phyloP scores from a whole-genome alignment of 1,139 yeast species.

The Pichia sp. region DNA sequence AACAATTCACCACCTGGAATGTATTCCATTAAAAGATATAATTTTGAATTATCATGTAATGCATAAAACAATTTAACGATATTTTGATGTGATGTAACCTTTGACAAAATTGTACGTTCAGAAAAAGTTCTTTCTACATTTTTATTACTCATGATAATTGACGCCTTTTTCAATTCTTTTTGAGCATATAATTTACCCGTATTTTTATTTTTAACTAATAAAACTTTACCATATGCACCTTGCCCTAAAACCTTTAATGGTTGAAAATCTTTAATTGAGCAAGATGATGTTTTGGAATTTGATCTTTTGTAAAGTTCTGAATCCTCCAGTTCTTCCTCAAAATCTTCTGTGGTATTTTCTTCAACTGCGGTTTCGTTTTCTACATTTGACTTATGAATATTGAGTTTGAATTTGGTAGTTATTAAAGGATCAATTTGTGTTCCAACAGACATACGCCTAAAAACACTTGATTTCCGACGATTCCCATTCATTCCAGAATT shows the following conservation, averaged over 20 bases:
- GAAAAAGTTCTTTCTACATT: conserved; percentile 59
- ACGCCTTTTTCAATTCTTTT: conserved; percentile 81
- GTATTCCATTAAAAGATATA: conserved; percentile 76
- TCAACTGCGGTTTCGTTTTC: conserved; percentile 13
- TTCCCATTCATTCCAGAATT: background rate
- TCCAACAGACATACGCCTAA: conserved; percentile 25
- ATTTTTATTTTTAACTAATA: conserved; percentile 61
- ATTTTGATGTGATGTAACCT: conserved; percentile 68
- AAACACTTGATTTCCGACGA: conserved; percentile 19
- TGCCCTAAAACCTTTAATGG: conserved; percentile 79
- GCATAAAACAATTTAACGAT: conserved; percentile 87
- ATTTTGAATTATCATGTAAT: conserved; percentile 75
- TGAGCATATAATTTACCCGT: conserved; percentile 78
- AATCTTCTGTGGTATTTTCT: conserved; percentile 5
- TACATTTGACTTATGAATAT: conserved; percentile 5
- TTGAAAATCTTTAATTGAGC: conserved; percentile 54
- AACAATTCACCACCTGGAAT: conserved; percentile 93
- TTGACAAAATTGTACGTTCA: conserved; percentile 64
- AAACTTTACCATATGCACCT: conserved; percentile 89
- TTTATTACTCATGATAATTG: conserved; percentile 47
- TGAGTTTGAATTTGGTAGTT: conserved; percentile 1
- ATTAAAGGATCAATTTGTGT: conserved; percentile 2
- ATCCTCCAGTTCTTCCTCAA: conserved; percentile 1
- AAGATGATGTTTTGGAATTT: conserved; percentile 19
- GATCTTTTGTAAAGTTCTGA: conserved; percentile 12